Evolutionary conservation across 257 asterid species (phyloP).

Genomic region (Salvia miltiorrhiza): DNA sequence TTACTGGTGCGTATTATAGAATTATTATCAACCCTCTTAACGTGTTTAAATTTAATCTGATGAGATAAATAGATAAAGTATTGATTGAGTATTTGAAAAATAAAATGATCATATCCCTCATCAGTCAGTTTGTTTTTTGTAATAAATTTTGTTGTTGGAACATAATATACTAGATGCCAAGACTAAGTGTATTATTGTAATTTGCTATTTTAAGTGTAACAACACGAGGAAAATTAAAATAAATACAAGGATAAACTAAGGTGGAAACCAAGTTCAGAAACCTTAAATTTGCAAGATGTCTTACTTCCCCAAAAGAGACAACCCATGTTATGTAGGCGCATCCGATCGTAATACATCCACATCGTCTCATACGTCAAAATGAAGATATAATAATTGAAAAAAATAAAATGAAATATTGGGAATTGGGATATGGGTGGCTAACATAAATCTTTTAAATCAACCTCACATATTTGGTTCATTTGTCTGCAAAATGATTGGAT

Average conservation of each 20-base stretch:
- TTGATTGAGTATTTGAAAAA: too few relatives aligned
- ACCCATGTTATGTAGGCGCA: constrained; percentile 12
- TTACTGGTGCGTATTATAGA: too few relatives aligned
- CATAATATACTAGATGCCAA: not conserved
- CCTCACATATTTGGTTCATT: not conserved
- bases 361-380: not conserved
- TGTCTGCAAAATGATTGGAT: not conserved
- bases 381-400: not conserved
- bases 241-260: not conserved
- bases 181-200: not conserved
- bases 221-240: not conserved
- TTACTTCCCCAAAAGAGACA: not conserved
- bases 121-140: not conserved
- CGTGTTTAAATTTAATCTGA: too few relatives aligned
- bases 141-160: not conserved
- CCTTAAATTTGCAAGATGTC: not conserved
- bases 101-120: too few relatives aligned
- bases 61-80: too few relatives aligned
- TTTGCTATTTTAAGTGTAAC: not conserved
- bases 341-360: not conserved
- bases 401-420: not conserved
- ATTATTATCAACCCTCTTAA: too few relatives aligned
- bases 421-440: not conserved
- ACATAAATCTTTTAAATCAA: not conserved
- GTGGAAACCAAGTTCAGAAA: not conserved